These are phyloP conservation scores for Artemisia tridentata DNA, from an alignment of 129 eudicot species.

Conservation along the genomic window DNA sequence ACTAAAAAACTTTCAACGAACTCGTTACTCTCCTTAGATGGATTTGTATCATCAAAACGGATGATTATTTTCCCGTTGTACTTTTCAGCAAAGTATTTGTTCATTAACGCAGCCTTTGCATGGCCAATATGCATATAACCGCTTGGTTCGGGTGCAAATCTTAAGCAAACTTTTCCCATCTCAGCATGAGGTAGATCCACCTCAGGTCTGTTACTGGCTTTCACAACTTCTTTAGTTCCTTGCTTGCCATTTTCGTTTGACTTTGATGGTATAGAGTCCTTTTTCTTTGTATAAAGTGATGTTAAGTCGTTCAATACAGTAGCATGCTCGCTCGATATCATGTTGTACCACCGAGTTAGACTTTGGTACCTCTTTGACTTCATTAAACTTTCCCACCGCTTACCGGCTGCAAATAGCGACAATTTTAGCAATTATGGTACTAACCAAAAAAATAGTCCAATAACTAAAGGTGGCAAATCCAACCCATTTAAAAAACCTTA, in stretches of 20 bases:
- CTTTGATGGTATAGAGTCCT: conserved; percentile 35
- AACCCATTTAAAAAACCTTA: too few species aligned
- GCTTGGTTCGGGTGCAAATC: conserved; percentile 90
- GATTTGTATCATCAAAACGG: too few species aligned
- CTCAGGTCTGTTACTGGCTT: conserved; percentile 35
- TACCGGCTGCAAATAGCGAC: conserved; percentile 45
- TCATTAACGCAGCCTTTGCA: conserved; percentile 66
- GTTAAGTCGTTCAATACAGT: conserved; percentile 37
- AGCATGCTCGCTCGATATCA: conserved; percentile 44
- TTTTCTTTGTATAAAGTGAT: conserved; percentile 40
- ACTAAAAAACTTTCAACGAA: too few species aligned
- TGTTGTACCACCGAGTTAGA: conserved; percentile 66
- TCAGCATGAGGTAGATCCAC: conserved; percentile 78
- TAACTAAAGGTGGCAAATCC: too few species aligned
- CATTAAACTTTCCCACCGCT: conserved; percentile 78
- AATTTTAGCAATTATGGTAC: too few species aligned
- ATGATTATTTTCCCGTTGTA: conserved; percentile 40
- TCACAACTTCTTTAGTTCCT: conserved; percentile 31
- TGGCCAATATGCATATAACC: conserved; percentile 86
- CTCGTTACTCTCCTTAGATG: too few species aligned
- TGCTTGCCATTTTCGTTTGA: conserved; percentile 35
- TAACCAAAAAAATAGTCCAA: too few species aligned
- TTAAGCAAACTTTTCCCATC: conserved; percentile 67
- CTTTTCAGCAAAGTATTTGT: conserved; percentile 63
- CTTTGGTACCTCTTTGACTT: conserved; percentile 67